phyloP scores from a whole-genome alignment of 306 rosid species.

The Citrullus colocynthis region DNA sequence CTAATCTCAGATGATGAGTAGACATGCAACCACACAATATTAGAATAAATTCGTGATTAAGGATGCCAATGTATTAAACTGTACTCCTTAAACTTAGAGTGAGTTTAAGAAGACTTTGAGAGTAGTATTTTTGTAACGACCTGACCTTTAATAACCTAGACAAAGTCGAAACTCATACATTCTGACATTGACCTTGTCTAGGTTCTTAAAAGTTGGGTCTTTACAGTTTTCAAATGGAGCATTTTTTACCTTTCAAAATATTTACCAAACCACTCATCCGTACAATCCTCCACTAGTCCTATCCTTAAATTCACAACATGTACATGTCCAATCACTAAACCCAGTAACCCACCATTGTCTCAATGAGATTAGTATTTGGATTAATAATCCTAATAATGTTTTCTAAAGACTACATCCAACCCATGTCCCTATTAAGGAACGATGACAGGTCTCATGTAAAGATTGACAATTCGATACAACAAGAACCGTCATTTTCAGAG shows the following conservation, averaged over 20 bases:
- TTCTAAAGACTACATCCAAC: background rate
- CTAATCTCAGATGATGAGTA: background rate
- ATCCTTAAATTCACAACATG: background rate
- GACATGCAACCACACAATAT: background rate
- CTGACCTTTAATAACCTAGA: too few species aligned
- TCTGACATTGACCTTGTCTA: too few species aligned
- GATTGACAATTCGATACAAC: background rate
- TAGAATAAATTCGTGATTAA: background rate
- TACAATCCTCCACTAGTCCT: background rate
- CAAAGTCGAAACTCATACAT: too few species aligned
- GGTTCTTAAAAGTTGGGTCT: too few species aligned
- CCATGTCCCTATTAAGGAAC: background rate
- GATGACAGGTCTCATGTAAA: background rate
- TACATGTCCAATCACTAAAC: background rate
- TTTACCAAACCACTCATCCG: background rate
- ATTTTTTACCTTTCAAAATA: background rate
- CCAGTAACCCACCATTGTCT: background rate
- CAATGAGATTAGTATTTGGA: background rate
- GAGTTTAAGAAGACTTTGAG: background rate
- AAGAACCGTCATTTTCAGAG: background rate
- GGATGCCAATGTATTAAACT: background rate
- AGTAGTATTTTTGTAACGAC: background rate
- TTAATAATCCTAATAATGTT: background rate
- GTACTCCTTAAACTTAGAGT: background rate
- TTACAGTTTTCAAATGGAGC: background rate